These are phyloP conservation scores for Entomortierella chlamydospora DNA, from an alignment of 192 early-diverging fungal genomes.

Conservation along the genomic window DNA sequence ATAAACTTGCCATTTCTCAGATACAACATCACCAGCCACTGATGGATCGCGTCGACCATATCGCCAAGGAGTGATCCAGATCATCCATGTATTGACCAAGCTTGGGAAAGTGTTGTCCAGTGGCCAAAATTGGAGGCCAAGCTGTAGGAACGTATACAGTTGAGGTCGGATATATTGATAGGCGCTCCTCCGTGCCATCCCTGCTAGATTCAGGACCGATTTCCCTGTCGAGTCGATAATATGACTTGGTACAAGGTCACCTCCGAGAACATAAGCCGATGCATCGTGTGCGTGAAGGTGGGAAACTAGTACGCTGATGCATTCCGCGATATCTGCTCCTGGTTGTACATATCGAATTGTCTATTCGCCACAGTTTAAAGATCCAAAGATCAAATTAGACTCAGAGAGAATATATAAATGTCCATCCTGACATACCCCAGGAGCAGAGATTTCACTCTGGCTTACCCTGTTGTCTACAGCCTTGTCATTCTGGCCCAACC, in stretches of 20 bases:
- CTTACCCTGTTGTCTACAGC: conserved; percentile 41
- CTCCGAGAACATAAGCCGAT: conserved; percentile 41
- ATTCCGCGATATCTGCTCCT: conserved; percentile 37
- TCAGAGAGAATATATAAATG: no score
- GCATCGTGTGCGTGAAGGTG: conserved; percentile 26
- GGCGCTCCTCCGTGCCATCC: conserved; percentile 42
- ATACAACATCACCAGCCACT: conserved; percentile 22
- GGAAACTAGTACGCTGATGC: conserved; percentile 27
- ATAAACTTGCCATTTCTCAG: conserved; percentile 40
- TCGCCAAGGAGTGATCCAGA: conserved; percentile 49
- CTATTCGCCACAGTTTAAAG: conserved; percentile 9
- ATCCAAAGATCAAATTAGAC: not conserved
- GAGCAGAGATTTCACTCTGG: no score
- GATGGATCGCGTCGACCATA: conserved; percentile 39
- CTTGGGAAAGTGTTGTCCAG: conserved; percentile 42
- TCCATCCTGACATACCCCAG: no score
- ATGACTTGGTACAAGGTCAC: conserved; percentile 32
- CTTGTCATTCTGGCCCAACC: conserved; percentile 43
- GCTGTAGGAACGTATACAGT: conserved; percentile 30
- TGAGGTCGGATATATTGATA: conserved; percentile 49
- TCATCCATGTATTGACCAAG: conserved; percentile 38
- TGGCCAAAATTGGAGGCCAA: conserved; percentile 38
- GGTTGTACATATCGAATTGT: conserved; percentile 45
- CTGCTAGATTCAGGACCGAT: conserved; percentile 26
- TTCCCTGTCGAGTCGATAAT: conserved; percentile 23